These are phyloP conservation scores for Clonostachys rosea DNA, from an alignment of 2,329 filamentous ascomycete genomes.

Conservation along the genomic window DNA sequence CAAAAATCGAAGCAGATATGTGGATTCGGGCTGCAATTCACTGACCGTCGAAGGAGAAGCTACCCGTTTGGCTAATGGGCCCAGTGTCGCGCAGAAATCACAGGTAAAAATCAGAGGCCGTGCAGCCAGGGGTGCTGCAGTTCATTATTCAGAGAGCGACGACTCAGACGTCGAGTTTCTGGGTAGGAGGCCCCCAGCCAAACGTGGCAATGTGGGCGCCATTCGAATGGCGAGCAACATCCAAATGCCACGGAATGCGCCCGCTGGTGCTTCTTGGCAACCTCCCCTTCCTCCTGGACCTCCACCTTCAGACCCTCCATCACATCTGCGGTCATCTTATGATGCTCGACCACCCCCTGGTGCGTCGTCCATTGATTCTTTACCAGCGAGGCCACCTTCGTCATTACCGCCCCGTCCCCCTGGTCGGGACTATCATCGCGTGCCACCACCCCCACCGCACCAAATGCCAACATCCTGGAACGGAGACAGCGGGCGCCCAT, in stretches of 20 bases:
- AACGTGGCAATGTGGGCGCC: conserved; percentile 19
- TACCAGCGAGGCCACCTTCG: neutral
- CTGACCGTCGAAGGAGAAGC: conserved; percentile 27
- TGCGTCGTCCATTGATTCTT: neutral
- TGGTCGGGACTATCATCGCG: neutral
- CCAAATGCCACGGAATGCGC: conserved; percentile 21
- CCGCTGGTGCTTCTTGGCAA: conserved; percentile 10
- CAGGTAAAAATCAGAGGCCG: conserved; percentile 26
- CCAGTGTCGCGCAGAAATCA: conserved; percentile 7
- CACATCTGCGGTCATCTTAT: conserved; percentile 13
- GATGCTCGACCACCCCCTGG: neutral
- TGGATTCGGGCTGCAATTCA: conserved; percentile 37
- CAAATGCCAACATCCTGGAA: too few relatives aligned
- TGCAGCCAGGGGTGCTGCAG: conserved; percentile 25
- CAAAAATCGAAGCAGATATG: conserved; percentile 40
- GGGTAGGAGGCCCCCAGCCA: conserved; percentile 22
- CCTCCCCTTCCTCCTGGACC: conserved; percentile 29
- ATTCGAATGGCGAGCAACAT: conserved; percentile 35
- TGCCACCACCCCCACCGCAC: neutral
- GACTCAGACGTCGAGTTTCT: conserved; percentile 40
- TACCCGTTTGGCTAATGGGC: neutral
- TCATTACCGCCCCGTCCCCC: neutral
- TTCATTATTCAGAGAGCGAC: conserved; percentile 41
- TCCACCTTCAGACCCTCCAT: conserved; percentile 16
- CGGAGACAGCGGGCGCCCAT: too few relatives aligned